These are phyloP conservation scores for Colletotrichum viniferum DNA, from an alignment of 2,329 filamentous ascomycete species.

Conservation along the genomic window DNA sequence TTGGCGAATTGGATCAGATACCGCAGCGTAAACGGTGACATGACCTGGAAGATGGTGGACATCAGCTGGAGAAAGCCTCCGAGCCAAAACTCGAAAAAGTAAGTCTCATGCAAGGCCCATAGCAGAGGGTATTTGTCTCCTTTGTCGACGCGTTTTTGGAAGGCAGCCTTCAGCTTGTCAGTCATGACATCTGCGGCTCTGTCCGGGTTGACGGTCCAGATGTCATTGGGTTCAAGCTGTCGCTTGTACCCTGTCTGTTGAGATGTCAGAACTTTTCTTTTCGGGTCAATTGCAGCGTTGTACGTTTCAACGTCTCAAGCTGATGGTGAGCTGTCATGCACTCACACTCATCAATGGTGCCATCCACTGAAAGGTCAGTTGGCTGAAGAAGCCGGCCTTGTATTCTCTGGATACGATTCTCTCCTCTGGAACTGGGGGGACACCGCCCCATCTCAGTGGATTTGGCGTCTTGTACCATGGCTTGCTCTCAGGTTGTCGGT, in stretches of 20 bases:
- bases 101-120: conserved; percentile 85
- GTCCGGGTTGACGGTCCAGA: conserved; percentile 87
- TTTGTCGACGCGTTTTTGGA: conserved; percentile 68
- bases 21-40: conserved; percentile 83
- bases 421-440: conserved; percentile 60
- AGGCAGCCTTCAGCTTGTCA: conserved; percentile 67
- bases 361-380: conserved; percentile 89
- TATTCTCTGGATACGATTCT: conserved; percentile 69
- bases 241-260: conserved; percentile 81
- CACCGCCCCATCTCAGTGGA: conserved; percentile 63
- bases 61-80: conserved; percentile 79
- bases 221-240: conserved; percentile 80
- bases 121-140: conserved; percentile 77
- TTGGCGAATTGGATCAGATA: conserved; percentile 87
- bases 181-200: conserved; percentile 75
- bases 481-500: conserved; percentile 41
- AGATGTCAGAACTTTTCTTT: background rate
- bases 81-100: conserved; percentile 82
- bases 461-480: conserved; percentile 70
- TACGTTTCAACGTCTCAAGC: background rate
- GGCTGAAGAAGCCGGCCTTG: conserved; percentile 74
- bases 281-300: background rate
- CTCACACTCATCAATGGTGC: conserved; percentile 79
- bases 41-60: conserved; percentile 76
- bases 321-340: conserved; percentile 15